Conservation (phyloP, 2,329 filamentous ascomycete genomes). For the Diaporthe citri region DNA sequence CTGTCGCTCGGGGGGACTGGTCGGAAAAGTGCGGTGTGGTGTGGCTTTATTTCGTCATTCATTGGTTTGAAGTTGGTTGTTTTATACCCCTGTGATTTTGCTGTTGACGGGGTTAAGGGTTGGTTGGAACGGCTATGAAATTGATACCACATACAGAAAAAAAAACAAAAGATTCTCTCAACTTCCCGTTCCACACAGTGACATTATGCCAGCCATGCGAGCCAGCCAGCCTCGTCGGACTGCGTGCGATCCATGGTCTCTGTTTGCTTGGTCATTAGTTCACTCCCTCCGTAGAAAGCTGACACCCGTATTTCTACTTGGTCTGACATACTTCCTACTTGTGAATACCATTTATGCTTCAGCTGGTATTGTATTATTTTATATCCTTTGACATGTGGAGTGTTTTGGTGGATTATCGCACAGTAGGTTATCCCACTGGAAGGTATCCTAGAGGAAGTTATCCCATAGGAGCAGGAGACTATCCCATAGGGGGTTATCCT, state of each 20-base stretch:
- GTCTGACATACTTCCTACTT: not conserved
- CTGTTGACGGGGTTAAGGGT: conserved; percentile 1
- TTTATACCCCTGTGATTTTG: conserved; percentile 32
- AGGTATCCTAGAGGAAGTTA: too few relatives aligned
- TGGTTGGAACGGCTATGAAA: conserved; percentile 21
- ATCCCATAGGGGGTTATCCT: too few relatives aligned
- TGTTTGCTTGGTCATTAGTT: not conserved
- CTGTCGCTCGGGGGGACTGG: not conserved
- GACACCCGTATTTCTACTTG: not conserved
- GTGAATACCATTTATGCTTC: too few relatives aligned
- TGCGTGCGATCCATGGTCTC: not conserved
- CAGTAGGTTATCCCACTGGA: too few relatives aligned
- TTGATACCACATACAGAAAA: conserved; percentile 25
- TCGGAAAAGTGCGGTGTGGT: conserved; percentile 12
- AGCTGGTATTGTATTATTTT: too few relatives aligned
- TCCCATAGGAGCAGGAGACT: too few relatives aligned
- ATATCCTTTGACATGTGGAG: too few relatives aligned
- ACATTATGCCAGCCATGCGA: not conserved
- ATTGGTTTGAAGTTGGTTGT: conserved; percentile 8
- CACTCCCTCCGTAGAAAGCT: not conserved
- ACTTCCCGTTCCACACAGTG: not conserved
- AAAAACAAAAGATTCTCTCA: conserved; percentile 16
- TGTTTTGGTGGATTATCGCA: too few relatives aligned
- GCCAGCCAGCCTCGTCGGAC: not conserved
- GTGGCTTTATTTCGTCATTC: conserved; percentile 1